Base-by-base conservation (phyloP, 164 flowering plant genomes). In the Santalum album region DNA sequence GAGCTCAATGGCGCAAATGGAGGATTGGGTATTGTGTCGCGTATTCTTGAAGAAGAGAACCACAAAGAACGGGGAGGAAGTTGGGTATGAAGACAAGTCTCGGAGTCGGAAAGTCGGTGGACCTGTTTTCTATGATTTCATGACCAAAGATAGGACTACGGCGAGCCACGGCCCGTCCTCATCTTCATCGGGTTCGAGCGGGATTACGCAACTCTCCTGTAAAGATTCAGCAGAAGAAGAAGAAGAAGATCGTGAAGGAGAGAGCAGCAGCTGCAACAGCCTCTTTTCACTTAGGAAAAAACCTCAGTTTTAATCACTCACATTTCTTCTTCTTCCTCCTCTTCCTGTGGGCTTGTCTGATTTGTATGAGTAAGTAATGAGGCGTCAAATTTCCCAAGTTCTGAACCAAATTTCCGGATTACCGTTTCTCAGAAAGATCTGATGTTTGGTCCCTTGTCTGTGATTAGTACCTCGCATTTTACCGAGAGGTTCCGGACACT, bases 21-120 rank as follows among this genome's bases (percentile, higher is more conserved):
- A 71, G 15, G 73, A 73, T 22, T 84, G 87, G 90, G 87, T 81
- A 20, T 66, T 84, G 2, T 84, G 90, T 68, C 73, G 85, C 5
- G 71, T 84, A 43, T 84, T 84, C 36, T 53, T 84, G 61, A 84
- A 84, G 80, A 84, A 62, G 49, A 75, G 86, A 56, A 55, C 45
- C 25, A n/a, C 38, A 0, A 73, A 75, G 40, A 68, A 46, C 7
- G 80, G 67, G 3, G 76, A 68, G 1, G 74, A 63, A 3, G 16
- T 29, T 14, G 1, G 46, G 59, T 18, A 49, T 10, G 55, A 24
- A 1, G 53, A 53, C 32, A 32, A 42, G 7, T 25, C 2, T 32
- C 16, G 18, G 32, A 59, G 25, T 23, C 7, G 17, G 1, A 49
- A 55, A 23, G 55, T 7, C 10, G 15, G 18, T 2, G 58, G 26